Conservation (phyloP, 1,284 basidiomycete genomes). For the Ustilago shanxiensis region DNA sequence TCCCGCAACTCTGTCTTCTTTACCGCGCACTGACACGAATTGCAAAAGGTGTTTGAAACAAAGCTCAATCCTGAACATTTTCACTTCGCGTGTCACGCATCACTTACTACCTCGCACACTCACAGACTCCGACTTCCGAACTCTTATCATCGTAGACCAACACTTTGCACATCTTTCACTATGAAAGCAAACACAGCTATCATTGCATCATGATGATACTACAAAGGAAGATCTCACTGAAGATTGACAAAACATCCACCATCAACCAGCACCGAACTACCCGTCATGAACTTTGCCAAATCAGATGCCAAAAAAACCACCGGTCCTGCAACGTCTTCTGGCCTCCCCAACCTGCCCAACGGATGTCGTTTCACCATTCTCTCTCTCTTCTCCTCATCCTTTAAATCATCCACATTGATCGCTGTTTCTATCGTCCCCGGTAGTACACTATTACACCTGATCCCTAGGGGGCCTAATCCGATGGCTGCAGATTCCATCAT, state of each 20-base stretch:
- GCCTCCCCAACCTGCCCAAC: conserved; percentile 78
- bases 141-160: not conserved
- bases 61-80: not conserved
- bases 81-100: conserved; percentile 1
- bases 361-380: conserved; percentile 79
- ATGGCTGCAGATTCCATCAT: conserved; percentile 86
- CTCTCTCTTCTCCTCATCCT: conserved; percentile 76
- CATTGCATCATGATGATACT: not conserved
- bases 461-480: conserved; percentile 80
- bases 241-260: conserved; percentile 84
- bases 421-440: conserved; percentile 78
- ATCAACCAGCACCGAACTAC: conserved; percentile 80
- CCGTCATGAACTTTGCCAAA: conserved; percentile 79
- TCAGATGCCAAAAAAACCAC: conserved; percentile 82
- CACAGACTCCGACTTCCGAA: conserved; percentile 13
- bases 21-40: conserved; percentile 3
- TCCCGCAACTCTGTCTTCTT: too few relatives aligned
- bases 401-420: conserved; percentile 83
- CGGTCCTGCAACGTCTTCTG: conserved; percentile 79
- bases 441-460: conserved; percentile 76
- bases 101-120: too few relatives aligned
- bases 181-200: not conserved
- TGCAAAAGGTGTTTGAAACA: not conserved
- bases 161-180: not conserved
- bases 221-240: conserved; percentile 74